Evolutionary conservation across 805 yeast genomes (phyloP), one percentile per base, ranked within the genome.

Genomic region (Lipomyces spencermartinsiae): DNA sequence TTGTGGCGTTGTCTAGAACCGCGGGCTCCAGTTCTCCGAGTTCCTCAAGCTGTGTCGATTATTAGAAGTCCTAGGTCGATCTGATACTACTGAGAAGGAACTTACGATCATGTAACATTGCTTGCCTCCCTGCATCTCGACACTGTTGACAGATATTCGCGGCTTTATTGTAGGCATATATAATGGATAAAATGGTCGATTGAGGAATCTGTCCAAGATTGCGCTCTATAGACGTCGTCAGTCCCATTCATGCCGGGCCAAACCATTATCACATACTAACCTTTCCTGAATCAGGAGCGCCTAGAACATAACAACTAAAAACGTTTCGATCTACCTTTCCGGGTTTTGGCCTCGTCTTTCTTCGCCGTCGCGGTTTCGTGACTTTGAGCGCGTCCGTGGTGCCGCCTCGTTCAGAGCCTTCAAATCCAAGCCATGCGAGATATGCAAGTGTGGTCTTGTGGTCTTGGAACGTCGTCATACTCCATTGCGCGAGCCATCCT

Each of bases 401-500:
- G 8, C 73, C 65, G 37, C 72, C 72, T 12, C 74, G 73, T 12
- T 70, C 70, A 10, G 74, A 69, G 8, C 75, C 60, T 69, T 91
- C 97, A 75, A 90, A 94, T 0, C 99, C 99, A 65, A 95, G 83
- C 79, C 91, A 92, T 0, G 96, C 97, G 69, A 95, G 79, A 74
- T 94, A 95, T 61, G 92, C 96, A 61, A 95, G 83, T 0, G 98
- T 93, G 0, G 92, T 89, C 73, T 85, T 87, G 76, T 90, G 87
- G 74, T 93, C 97, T 37, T 95, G 80, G 73, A 87, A 93, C 0
- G 98, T 94, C 0, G 97, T 92, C 91, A 95, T 90, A 73, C 94
- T 89, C 99, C 99, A 95, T 75, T 94, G 98, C 0, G 99, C 99
- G 51, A 95, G 80, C 99, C 99, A 95, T 2, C 99, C 99, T 80